Percentiles rank a stretch among this genome's conserved stretches.
phyloP scores from a whole-genome alignment of 306 rosid genomes.

The Gynostemma pentaphyllum region DNA sequence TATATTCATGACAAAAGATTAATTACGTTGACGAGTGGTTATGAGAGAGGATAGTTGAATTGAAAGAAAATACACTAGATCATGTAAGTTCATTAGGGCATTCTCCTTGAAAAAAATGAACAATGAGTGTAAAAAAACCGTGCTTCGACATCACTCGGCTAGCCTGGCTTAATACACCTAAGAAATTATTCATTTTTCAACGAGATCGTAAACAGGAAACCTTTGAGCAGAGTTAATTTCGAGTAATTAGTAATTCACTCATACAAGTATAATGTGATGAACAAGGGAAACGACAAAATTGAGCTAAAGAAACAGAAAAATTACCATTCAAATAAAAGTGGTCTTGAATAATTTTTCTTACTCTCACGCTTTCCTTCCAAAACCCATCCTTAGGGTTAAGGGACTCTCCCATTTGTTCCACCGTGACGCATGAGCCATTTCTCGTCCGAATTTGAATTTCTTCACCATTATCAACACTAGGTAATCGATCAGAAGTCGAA shows the following conservation, averaged over 20 bases:
- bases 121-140: not conserved
- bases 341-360: constrained; percentile 43
- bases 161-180: not conserved
- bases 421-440: constrained; percentile 49
- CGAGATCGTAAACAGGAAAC: not conserved
- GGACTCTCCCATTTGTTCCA: constrained; percentile 77
- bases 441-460: not conserved
- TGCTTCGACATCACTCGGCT: not conserved
- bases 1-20: not conserved
- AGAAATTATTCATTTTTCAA: not conserved
- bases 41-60: not conserved
- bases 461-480: not conserved
- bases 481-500: constrained; percentile 13
- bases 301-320: not conserved
- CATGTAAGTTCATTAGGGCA: not conserved
- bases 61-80: not conserved
- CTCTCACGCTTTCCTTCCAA: constrained; percentile 42
- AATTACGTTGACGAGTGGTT: not conserved
- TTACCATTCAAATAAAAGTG: constrained; percentile 67
- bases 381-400: constrained; percentile 25
- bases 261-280: not conserved
- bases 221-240: not conserved
- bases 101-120: not conserved
- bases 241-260: not conserved
- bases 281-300: not conserved